Evolutionary conservation across 2,329 filamentous ascomycete species (phyloP).

Genomic region (Rutstroemia sp.): DNA sequence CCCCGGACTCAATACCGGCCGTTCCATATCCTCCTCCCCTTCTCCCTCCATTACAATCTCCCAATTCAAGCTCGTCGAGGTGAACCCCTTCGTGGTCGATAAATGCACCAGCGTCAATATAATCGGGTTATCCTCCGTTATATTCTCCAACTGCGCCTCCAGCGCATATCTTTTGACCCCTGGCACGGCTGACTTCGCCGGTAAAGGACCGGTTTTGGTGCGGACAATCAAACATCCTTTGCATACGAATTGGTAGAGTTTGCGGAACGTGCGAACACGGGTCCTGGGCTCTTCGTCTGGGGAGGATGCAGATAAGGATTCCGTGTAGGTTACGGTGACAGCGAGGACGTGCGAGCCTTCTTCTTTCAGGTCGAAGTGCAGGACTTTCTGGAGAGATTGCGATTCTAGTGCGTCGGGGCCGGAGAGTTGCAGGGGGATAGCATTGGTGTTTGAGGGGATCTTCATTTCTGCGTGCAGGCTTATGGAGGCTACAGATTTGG

Average conservation of each 20-base stretch:
- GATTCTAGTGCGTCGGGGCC: conserved; percentile 3
- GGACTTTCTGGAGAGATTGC: conserved; percentile 59
- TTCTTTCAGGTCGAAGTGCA: conserved; percentile 84
- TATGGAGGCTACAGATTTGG: conserved; percentile 60
- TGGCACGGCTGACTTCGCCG: conserved; percentile 14
- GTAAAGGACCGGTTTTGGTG: conserved; percentile 66
- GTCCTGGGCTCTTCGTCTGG: neutral
- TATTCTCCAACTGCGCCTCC: conserved; percentile 91
- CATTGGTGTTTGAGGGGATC: conserved; percentile 57
- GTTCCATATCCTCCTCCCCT: conserved; percentile 38
- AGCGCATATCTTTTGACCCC: conserved; percentile 54
- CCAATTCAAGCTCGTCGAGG: conserved; percentile 52
- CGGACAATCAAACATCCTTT: conserved; percentile 84
- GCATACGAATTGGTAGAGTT: conserved; percentile 94
- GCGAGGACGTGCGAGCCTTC: conserved; percentile 90
- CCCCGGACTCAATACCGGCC: conserved; percentile 52
- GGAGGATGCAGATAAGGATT: conserved; percentile 64
- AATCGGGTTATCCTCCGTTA: conserved; percentile 71
- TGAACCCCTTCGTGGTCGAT: conserved; percentile 44
- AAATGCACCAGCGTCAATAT: conserved; percentile 62
- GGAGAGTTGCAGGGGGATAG: conserved; percentile 57
- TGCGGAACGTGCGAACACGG: conserved; percentile 78
- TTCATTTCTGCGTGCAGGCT: conserved; percentile 91
- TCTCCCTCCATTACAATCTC: conserved; percentile 26
- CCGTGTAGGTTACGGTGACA: conserved; percentile 90